A percentile compares a stretch with the other conserved stretches of the same genome.
These are phyloP conservation scores for Sporothrix sp. DNA, from an alignment of 2,329 filamentous ascomycete species.

Conservation along the genomic window DNA sequence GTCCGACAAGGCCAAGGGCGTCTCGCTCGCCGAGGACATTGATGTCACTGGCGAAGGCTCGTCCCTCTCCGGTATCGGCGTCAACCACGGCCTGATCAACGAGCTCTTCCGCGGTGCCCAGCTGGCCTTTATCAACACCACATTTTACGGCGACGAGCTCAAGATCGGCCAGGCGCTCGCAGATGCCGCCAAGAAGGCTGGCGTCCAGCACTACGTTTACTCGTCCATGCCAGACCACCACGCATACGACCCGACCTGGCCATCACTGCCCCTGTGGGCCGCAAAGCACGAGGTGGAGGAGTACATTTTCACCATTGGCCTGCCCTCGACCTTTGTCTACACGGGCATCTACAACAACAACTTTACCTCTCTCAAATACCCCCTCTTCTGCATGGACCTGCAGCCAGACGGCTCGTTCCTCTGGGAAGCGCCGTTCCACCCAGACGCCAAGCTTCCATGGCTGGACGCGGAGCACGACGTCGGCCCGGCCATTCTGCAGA, in stretches of 20 bases:
- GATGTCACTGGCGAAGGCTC: constrained; percentile 60
- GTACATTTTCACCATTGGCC: constrained; percentile 70
- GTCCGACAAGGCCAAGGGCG: constrained; percentile 31
- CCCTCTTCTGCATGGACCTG: constrained; percentile 90
- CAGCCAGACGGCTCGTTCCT: constrained; percentile 75
- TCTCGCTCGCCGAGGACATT: constrained; percentile 24
- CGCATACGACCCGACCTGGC: constrained; percentile 66
- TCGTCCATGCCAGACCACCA: constrained; percentile 95
- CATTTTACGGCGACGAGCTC: constrained; percentile 90
- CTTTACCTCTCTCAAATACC: constrained; percentile 86
- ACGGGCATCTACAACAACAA: constrained; percentile 99
- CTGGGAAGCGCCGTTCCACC: constrained; percentile 92
- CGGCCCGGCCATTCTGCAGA: constrained; percentile 80
- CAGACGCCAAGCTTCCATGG: constrained; percentile 83
- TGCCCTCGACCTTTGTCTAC: constrained; percentile 88
- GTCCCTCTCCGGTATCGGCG: constrained; percentile 49
- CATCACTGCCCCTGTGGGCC: constrained; percentile 79
- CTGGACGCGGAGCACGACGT: constrained; percentile 94
- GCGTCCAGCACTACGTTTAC: constrained; percentile 87
- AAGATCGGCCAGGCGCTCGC: constrained; percentile 81
- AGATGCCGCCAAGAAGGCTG: constrained; percentile 75
- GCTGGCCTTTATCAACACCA: constrained; percentile 95
- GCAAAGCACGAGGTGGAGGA: constrained; percentile 89
- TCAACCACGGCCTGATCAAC: constrained; percentile 63
- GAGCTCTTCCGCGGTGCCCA: constrained; percentile 76